Evolutionary conservation across 2,329 filamentous ascomycete genomes (phyloP), one percentile per base, ranked within the genome.

Genomic region (Colletotrichum cereale): DNA sequence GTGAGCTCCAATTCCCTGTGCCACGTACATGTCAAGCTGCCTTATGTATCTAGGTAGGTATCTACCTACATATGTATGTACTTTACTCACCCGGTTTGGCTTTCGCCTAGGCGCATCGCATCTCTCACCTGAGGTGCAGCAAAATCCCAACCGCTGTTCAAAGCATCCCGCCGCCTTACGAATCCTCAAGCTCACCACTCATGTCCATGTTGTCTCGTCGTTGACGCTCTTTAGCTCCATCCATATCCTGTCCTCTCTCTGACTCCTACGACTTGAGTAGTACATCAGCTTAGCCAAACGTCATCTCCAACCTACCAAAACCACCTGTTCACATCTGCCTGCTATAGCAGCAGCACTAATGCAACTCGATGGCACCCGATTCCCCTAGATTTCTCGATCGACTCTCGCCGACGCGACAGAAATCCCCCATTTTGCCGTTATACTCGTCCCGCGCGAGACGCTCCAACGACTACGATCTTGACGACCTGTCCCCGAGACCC

Each of bases 401-500:
- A 40, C 55, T 75, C 44, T 73, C 72, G 47, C 61, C 58, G 24
- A 71, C 47, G 40, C 73, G 60, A 47, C 61, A 66, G 14, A 67
- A 62, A 44, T 73, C 77, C 2, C 76, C 78, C 6, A 73, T 77
- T 11, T 74, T 79, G 10, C 77, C 79, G 11, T 62, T 80, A 8
- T 77, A 78, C 42, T 75, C 73, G 36, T 72, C 76, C 36, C 71
- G 73, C 38, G 57, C 73, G 29, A 77, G 75, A 40, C 67, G 55
- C 3, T 74, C 77, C 14, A 79, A 75, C 73, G 81, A 82, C 61
- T 83, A 83, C 73, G 76, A 80, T 53, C 77, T 84, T n/a, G 78
- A 82, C 40, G 77, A 82, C 48, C 80, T 84, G 11, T 78, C 81
- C n/a, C 82, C 82, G 14, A 77, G 77, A 47, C 80, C 79, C 7